Conservation (phyloP, 2,329 filamentous ascomycete genomes). For the Ceratocystis papillata region DNA sequence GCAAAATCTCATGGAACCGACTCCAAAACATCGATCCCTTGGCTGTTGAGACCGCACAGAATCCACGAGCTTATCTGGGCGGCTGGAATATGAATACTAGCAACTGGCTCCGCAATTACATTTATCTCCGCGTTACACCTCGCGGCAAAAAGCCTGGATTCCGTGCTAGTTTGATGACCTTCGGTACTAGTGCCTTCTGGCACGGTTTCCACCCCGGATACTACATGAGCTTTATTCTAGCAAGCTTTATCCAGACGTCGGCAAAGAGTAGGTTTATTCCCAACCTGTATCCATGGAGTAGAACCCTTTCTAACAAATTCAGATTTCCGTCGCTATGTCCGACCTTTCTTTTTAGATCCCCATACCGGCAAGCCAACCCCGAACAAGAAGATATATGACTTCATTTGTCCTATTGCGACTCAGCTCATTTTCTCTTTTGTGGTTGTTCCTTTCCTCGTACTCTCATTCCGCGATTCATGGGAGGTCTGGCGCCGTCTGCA, state of each 20-base stretch:
- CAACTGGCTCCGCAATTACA: slow-evolving; percentile 88
- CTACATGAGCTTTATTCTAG: slow-evolving; percentile 81
- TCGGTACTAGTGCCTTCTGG: slow-evolving; percentile 91
- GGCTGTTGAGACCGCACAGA: slow-evolving; percentile 81
- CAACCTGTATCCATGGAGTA: background rate
- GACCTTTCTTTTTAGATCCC: slow-evolving; percentile 83
- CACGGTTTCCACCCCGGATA: slow-evolving; percentile 97
- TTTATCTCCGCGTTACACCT: slow-evolving; percentile 90
- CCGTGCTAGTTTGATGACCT: slow-evolving; percentile 84
- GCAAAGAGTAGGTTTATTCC: slow-evolving; percentile 62
- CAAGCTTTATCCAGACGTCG: slow-evolving; percentile 80
- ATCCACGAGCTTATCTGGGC: slow-evolving; percentile 80
- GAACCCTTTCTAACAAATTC: slow-evolving; percentile 22
- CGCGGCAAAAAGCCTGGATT: slow-evolving; percentile 95
- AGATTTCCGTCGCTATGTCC: slow-evolving; percentile 83
- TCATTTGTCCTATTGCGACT: slow-evolving; percentile 62
- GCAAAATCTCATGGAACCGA: slow-evolving; percentile 77
- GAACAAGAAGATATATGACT: slow-evolving; percentile 77
- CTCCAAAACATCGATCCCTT: slow-evolving; percentile 80
- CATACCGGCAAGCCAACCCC: slow-evolving; percentile 57
- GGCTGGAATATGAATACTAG: slow-evolving; percentile 99
- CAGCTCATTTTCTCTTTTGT: slow-evolving; percentile 77
- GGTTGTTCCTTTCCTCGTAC: slow-evolving; percentile 73
- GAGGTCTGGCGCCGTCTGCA: slow-evolving; percentile 75
- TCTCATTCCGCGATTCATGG: slow-evolving; percentile 60